Conservation (phyloP, 1,284 basidiomycete species). For the Cerioporus squamosus region DNA sequence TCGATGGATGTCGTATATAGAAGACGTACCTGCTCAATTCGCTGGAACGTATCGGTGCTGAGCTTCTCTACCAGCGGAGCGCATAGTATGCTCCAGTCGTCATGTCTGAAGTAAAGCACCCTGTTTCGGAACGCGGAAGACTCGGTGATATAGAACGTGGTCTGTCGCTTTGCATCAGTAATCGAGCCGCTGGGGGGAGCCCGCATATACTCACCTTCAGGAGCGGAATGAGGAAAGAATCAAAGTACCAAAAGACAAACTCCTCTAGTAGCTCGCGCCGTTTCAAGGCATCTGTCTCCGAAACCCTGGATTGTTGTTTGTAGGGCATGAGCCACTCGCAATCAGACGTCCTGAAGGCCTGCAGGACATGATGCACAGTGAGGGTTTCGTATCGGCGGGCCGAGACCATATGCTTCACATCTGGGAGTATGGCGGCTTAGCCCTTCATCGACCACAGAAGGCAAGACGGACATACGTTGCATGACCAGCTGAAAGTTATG, state of each 20-base stretch:
- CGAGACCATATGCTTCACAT: conserved; percentile 72
- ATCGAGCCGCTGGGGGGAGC: neutral
- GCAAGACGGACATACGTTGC: conserved; percentile 51
- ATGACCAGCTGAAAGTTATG: conserved; percentile 71
- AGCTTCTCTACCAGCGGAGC: conserved; percentile 80
- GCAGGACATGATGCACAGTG: conserved; percentile 80
- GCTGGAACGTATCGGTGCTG: conserved; percentile 66
- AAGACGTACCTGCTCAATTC: conserved; percentile 55
- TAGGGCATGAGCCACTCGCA: conserved; percentile 81
- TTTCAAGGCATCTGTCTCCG: conserved; percentile 73
- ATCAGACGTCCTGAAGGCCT: conserved; percentile 76
- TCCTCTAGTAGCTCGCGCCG: conserved; percentile 82
- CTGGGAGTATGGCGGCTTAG: conserved; percentile 43
- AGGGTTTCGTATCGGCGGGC: conserved; percentile 83
- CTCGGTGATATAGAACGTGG: conserved; percentile 94
- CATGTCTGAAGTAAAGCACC: conserved; percentile 92
- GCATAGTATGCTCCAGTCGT: conserved; percentile 90
- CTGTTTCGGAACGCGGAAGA: conserved; percentile 88
- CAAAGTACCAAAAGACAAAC: conserved; percentile 93
- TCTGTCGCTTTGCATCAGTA: conserved; percentile 48
- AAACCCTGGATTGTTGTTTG: conserved; percentile 46
- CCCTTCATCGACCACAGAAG: neutral
- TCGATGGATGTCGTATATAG: neutral
- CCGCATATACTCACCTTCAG: conserved; percentile 60
- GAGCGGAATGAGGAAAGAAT: conserved; percentile 82